Base-by-base conservation (phyloP, 306 rosid species). In the Glycine tomentella region DNA sequence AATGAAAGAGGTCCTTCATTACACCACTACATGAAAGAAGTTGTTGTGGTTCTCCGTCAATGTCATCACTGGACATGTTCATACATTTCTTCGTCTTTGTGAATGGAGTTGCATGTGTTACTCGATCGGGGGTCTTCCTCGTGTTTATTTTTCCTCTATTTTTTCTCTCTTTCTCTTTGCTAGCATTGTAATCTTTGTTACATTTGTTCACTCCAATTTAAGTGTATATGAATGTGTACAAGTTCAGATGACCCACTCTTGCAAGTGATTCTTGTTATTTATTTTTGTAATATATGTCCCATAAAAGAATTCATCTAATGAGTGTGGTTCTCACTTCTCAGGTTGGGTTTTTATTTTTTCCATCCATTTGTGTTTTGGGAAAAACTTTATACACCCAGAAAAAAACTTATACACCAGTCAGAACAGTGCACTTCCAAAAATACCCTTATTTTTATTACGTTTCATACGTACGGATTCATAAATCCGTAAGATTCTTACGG, bases 221-320 rank as follows among this genome's bases (percentile, higher is more conserved):
- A 87, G 85, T 93, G 94, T 91, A 91, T 70, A 90, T 90, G 91
- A 90, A 80, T 87, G 73, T 85, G 91, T 89, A 84, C 72, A 88
- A 87, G 83, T 74, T 44, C 86, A 77, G 80, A 36, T 77, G 80
- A 48, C 75, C 71, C 25, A 66, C 77, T 77, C 80, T 79, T 67
- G 82, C 75, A 79, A 81, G 82, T 78, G 83, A 84, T 92, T 90
- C 42, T 82, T 85, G 83, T 82, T 74, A 73, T 76, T 77, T 62
- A 56, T 77, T 82, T 79, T 86, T 90, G 92, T 92, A 89, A 84
- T 65, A 89, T 88, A 84, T 90, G 84, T 67, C 86, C 70, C 68
- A 84, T 78, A 75, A 68, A 80, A 82, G 70, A 76, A 79, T 79
- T 73, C 88, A 50, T 58, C 75, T 13, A 16, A 56, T 31, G 81